Evolutionary conservation across 352 stramenopile species (phyloP).

Genomic region (Phytopythium boreale): DNA sequence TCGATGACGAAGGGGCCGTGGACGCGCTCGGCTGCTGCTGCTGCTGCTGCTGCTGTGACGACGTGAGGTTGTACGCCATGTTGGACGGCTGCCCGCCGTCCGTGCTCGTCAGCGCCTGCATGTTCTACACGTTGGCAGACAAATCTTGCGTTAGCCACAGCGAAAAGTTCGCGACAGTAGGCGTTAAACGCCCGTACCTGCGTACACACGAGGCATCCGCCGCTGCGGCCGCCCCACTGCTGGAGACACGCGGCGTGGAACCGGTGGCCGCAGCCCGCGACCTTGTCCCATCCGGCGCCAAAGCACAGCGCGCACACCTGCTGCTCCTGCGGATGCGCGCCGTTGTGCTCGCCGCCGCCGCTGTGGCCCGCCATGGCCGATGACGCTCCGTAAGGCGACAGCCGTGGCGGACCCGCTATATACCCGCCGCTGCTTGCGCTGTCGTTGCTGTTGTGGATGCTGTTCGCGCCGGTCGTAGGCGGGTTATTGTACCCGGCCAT

Average conservation of each 20-base stretch:
- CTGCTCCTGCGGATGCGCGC: slow-evolving; percentile 26
- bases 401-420: slow-evolving; percentile 22
- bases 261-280: slow-evolving; percentile 62
- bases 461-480: slow-evolving; percentile 4
- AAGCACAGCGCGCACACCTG: slow-evolving; percentile 44
- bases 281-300: slow-evolving; percentile 42
- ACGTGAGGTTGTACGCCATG: slow-evolving; percentile 20
- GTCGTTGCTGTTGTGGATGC: slow-evolving; percentile 14
- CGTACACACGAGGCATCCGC: slow-evolving; percentile 39
- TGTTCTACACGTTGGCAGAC: background rate
- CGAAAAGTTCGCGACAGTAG: slow-evolving; percentile 8
- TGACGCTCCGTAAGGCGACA: slow-evolving; percentile 31
- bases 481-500: slow-evolving; percentile 20
- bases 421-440: slow-evolving; percentile 19
- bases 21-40: slow-evolving; percentile 9
- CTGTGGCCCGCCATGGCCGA: slow-evolving; percentile 27
- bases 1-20: background rate
- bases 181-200: slow-evolving; percentile 26
- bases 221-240: slow-evolving; percentile 56
- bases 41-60: slow-evolving; percentile 10
- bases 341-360: slow-evolving; percentile 28
- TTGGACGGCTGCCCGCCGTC: slow-evolving; percentile 12
- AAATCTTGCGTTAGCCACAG: slow-evolving; percentile 9
- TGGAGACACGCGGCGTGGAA: slow-evolving; percentile 68
- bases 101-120: slow-evolving; percentile 25